These are phyloP conservation scores for Kluyveromyces sp. DNA, from an alignment of 1,139 yeast genomes.

Conservation along the genomic window DNA sequence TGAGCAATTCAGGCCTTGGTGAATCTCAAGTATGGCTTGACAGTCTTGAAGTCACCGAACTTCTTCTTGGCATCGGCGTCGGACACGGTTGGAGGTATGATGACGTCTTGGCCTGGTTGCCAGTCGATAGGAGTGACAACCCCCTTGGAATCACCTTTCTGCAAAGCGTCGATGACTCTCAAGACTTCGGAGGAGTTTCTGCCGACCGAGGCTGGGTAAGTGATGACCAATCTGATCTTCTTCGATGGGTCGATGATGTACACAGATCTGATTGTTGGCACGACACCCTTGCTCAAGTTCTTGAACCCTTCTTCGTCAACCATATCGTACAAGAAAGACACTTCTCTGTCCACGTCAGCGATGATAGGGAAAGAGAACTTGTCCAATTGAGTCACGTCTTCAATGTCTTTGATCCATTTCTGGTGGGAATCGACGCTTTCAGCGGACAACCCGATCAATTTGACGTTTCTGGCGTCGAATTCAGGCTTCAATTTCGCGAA, in stretches of 20 bases:
- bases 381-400: conserved; percentile 60
- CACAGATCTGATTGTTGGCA: conserved; percentile 81
- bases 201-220: conserved; percentile 89
- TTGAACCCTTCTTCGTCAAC: conserved; percentile 82
- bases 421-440: conserved; percentile 71
- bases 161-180: conserved; percentile 81
- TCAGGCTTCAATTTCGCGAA: conserved; percentile 80
- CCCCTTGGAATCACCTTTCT: conserved; percentile 69
- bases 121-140: conserved; percentile 68
- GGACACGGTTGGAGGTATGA: conserved; percentile 76
- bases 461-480: conserved; percentile 70
- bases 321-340: conserved; percentile 82
- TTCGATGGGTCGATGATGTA: conserved; percentile 81
- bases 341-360: conserved; percentile 75
- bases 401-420: conserved; percentile 81
- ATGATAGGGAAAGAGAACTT: conserved; percentile 78
- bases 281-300: conserved; percentile 61
- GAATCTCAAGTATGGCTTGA: conserved; percentile 78
- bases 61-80: conserved; percentile 75
- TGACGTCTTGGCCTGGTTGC: conserved; percentile 76
- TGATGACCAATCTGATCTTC: conserved; percentile 73
- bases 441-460: conserved; percentile 80
- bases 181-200: conserved; percentile 84
- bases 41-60: conserved; percentile 72
- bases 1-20: conserved; percentile 33